These are phyloP conservation scores for Penicillium nucicola DNA, from an alignment of 495 filamentous ascomycete genomes.

Conservation along the genomic window DNA sequence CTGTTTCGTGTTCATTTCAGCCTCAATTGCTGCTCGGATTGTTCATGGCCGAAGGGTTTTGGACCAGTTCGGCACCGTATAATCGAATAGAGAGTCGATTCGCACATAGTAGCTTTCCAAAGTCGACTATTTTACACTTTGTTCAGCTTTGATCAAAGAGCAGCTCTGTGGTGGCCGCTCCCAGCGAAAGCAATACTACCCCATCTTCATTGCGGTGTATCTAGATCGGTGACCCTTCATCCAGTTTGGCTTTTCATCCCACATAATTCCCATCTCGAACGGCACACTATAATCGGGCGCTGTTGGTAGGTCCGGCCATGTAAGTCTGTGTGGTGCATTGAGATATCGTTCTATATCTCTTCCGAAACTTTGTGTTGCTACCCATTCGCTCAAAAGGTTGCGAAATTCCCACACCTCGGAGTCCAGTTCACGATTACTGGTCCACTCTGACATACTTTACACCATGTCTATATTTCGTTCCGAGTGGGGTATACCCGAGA, in stretches of 20 bases:
- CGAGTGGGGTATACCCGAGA: conserved; percentile 17
- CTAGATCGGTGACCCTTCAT: no score
- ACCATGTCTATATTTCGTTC: conserved; percentile 18
- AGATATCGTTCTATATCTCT: conserved; percentile 17
- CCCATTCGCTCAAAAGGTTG: conserved; percentile 18
- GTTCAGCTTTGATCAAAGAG: no score
- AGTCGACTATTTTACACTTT: no score
- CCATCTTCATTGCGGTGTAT: conserved; percentile 18
- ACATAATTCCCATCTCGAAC: conserved; percentile 13
- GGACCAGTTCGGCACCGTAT: no score
- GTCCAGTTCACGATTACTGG: conserved; percentile 19
- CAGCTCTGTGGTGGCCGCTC: no score
- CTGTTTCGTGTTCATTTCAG: no score
- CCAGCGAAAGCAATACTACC: no score
- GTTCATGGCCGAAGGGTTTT: no score
- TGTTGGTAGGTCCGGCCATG: conserved; percentile 19
- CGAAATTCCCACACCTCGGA: conserved; percentile 20
- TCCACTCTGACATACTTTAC: conserved; percentile 17
- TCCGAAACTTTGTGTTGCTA: conserved; percentile 11
- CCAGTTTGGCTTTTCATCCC: conserved; percentile 14
- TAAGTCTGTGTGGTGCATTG: conserved; percentile 13
- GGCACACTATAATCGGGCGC: conserved; percentile 19
- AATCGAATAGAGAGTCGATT: no score
- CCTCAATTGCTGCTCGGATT: no score
- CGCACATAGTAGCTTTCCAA: no score